Base-by-base conservation (phyloP, 768 basidiomycete species). In the Suillus variegatus region DNA sequence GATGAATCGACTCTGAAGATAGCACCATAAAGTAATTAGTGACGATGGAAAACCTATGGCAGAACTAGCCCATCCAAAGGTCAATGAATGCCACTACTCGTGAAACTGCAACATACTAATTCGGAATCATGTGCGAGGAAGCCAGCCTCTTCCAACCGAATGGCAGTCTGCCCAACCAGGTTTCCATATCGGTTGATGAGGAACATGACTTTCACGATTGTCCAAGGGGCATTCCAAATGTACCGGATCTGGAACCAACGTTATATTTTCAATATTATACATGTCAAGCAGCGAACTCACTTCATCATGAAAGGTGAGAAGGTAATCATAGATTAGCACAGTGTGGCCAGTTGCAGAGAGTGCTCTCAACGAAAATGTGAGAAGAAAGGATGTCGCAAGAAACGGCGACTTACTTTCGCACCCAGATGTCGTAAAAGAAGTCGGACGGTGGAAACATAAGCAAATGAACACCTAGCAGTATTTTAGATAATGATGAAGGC, bases 241-340 rank as follows among this genome's bases (percentile, higher is more conserved):
- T 65, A 66, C 32, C 12, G 6, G 52, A 67, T 41, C 66, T 67
- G 25, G 6, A 38, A 43, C 3, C 14, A 32, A 28, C 3, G 18
- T 12, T 25, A 55, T 18, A 9, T 13, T 58, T 38, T 72, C 75
- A 74, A 16, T 69, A 55, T 28, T 67, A 61, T 14, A 43, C 32
- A n/a, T 64, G 18, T 25, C 28, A 36, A 1, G 16, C 22, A 9
- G 6, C 18, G 4, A 22, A 69, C 70, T 13, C 38, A 73, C 74
- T 66, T 77, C 76, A 63, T 72, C 66, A 14, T 63, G 36, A 47
- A 75, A 7, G 20, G 76, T 77, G 1, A 75, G 57, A 55, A 76
- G 14, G 61, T 74, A 70, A 43, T 75, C 74, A 22, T 75, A 74
- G 8, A 69, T 46, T 6, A 75, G 72, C 3, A 76, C 44, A 20